Evolutionary conservation across 768 basidiomycete species (phyloP).

Genomic region (Lactarius tabidus): DNA sequence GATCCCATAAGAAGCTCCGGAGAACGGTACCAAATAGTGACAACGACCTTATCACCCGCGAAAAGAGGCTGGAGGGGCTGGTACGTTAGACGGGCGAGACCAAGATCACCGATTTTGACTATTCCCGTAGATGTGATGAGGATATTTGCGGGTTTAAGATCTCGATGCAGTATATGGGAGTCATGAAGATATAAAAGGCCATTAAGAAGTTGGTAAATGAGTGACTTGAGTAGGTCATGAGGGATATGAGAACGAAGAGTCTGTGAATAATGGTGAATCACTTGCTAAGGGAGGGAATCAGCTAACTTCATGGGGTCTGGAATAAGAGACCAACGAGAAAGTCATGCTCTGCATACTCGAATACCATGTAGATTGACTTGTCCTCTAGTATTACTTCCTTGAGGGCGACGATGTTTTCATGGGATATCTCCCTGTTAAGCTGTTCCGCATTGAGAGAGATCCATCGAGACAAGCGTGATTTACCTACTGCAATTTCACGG

Average conservation of each 20-base stretch:
- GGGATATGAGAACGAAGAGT: slow-evolving; percentile 76
- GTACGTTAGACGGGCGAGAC: slow-evolving; percentile 86
- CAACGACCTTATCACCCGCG: slow-evolving; percentile 95
- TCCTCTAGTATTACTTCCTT: slow-evolving; percentile 96
- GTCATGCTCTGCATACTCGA: slow-evolving; percentile 98
- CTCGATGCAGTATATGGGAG: slow-evolving; percentile 92
- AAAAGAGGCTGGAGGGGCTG: slow-evolving; percentile 90
- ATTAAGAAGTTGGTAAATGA: slow-evolving; percentile 91
- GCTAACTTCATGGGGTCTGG: neutral
- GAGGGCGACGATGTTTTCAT: slow-evolving; percentile 88
- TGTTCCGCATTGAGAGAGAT: slow-evolving; percentile 33
- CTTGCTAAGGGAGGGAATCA: slow-evolving; percentile 60
- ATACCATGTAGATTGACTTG: slow-evolving; percentile 99
- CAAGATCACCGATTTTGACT: slow-evolving; percentile 98
- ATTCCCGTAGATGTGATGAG: slow-evolving; percentile 85
- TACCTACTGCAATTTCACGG: slow-evolving; percentile 87
- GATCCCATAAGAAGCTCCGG: slow-evolving; percentile 95
- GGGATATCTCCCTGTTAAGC: slow-evolving; percentile 86
- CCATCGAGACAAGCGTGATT: slow-evolving; percentile 1
- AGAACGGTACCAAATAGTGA: slow-evolving; percentile 99
- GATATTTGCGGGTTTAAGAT: slow-evolving; percentile 98
- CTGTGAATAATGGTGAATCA: slow-evolving; percentile 97
- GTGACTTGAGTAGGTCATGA: slow-evolving; percentile 79
- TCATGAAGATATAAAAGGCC: slow-evolving; percentile 94
- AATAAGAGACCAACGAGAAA: slow-evolving; percentile 64